Conservation (phyloP, 2,329 filamentous ascomycete genomes). For the Escovopsis sp. region DNA sequence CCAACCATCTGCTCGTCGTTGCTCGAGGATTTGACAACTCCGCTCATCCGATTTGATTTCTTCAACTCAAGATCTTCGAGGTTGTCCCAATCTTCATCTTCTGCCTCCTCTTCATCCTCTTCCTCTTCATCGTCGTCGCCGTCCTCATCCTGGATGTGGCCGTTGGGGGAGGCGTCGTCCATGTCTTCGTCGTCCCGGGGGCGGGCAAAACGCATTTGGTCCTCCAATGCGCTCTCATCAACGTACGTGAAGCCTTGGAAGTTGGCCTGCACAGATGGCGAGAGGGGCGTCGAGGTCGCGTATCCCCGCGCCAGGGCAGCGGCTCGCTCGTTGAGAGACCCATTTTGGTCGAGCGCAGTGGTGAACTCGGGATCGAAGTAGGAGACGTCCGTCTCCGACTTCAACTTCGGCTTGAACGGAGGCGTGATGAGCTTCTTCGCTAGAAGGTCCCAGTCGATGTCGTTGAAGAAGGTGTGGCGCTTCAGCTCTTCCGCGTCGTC, state of each 20-base stretch:
- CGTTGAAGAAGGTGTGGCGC: constrained; percentile 82
- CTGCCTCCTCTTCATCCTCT: constrained; percentile 28
- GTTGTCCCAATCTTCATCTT: constrained; percentile 42
- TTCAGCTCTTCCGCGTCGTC: constrained; percentile 90
- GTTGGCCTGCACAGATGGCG: constrained; percentile 90
- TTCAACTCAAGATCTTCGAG: constrained; percentile 36
- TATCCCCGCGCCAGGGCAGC: constrained; percentile 74
- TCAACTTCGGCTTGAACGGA: constrained; percentile 94
- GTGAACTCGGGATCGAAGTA: constrained; percentile 99
- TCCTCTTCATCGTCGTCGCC: constrained; percentile 45
- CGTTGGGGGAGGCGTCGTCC: constrained; percentile 37
- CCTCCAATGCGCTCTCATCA: constrained; percentile 90
- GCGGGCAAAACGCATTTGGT: constrained; percentile 50
- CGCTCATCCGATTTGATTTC: constrained; percentile 46
- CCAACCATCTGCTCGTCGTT: constrained; percentile 51
- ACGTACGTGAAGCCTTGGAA: constrained; percentile 98
- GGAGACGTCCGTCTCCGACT: constrained; percentile 88
- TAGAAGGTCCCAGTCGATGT: constrained; percentile 84
- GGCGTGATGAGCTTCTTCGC: constrained; percentile 85
- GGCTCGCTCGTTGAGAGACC: constrained; percentile 81
- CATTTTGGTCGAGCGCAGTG: constrained; percentile 73
- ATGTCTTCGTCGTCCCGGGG: constrained; percentile 36
- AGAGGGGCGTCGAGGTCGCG: constrained; percentile 79
- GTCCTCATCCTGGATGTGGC: constrained; percentile 30
- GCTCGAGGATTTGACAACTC: constrained; percentile 39